These are phyloP conservation scores for Herpetomonas samuelpessoai DNA, from an alignment of 208 protist species.

Conservation along the genomic window DNA sequence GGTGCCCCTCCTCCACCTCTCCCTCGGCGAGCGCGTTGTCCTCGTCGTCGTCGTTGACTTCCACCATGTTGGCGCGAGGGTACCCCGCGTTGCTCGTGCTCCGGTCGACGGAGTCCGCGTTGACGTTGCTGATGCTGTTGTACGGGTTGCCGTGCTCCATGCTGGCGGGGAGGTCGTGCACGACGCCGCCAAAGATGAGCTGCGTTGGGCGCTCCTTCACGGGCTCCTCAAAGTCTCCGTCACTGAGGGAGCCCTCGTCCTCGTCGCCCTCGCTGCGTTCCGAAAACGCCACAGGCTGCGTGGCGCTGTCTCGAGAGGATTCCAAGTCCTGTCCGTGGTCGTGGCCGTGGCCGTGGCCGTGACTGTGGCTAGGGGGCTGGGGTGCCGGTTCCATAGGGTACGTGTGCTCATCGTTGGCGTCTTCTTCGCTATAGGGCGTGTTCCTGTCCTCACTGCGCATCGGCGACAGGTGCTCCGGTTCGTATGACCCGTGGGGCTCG, in stretches of 20 bases:
- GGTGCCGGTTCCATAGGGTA: not conserved
- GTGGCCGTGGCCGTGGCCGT: not conserved
- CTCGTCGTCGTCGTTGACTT: too few relatives aligned
- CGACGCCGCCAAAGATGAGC: slow-evolving; percentile 32
- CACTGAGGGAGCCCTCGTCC: slow-evolving; percentile 10
- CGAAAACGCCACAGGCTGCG: slow-evolving; percentile 38
- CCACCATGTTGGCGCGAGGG: too few relatives aligned
- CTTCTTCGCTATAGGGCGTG: not conserved
- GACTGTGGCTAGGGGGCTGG: not conserved
- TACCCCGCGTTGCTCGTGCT: too few relatives aligned
- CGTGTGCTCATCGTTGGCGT: not conserved
- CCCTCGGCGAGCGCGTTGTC: too few relatives aligned
- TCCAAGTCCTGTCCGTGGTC: not conserved
- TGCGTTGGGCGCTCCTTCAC: slow-evolving; percentile 31
- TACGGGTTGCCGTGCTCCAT: too few relatives aligned
- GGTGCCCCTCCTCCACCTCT: too few relatives aligned
- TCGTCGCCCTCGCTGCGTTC: slow-evolving; percentile 31
- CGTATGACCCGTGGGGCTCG: too few relatives aligned
- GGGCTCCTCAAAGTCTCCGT: slow-evolving; percentile 8
- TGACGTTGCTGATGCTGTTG: too few relatives aligned
- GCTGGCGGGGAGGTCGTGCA: slow-evolving; percentile 16
- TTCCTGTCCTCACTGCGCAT: too few relatives aligned
- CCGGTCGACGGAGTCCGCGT: not conserved
- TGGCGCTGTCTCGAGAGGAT: slow-evolving; percentile 30
- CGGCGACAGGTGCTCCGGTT: too few relatives aligned